Base-by-base conservation (phyloP, 169 alveolate species). In the Eimeria acervulina region DNA sequence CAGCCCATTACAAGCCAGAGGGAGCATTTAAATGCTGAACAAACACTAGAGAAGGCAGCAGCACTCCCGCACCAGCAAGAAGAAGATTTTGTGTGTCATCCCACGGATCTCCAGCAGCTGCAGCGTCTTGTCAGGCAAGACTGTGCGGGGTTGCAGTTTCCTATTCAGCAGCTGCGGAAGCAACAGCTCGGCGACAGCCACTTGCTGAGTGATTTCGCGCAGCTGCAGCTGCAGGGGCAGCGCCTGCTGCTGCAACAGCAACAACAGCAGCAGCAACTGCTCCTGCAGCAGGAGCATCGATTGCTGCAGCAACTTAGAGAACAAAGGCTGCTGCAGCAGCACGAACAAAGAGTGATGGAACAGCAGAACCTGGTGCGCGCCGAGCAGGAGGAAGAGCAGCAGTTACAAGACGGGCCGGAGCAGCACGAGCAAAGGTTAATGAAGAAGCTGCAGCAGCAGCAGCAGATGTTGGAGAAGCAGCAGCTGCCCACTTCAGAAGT, bases 211-310 rank as follows among this genome's bases (percentile, higher is more conserved):
- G 88, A 42, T 0, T 40, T 78, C 23, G 63, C 40, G 38, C 42
- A 23, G 63, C 88, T 78, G 19, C 63, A 78, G 88, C 38, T 23
- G 17, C 88, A 78, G 63, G n/a, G 44, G 7, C 63, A 8, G 26
- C 55, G 1, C 52, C 88, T 42, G 63, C 88, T 26, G 23, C 33
- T 2, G 40, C 66, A 78, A 5, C 88, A 78, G 40, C 88, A 78
- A 40, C 63, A 44, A 28, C 76, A 85, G 80, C 93, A 59, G n/a
- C 33, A 59, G 93, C 55, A 36, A 40, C 52, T 52, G 78, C 63
- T 52, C 38, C 26, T 85, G 59, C 55, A 52, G 93, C 93, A 55
- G 93, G 78, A 52, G 78, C 93, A 85, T n/a, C 47, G 51, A 33
- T 17, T 44, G 70, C 47, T 31, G 72, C 70, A 47, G 47, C 70